Base-by-base conservation (phyloP, 164 flowering plant species). In the Pachysandra terminalis region DNA sequence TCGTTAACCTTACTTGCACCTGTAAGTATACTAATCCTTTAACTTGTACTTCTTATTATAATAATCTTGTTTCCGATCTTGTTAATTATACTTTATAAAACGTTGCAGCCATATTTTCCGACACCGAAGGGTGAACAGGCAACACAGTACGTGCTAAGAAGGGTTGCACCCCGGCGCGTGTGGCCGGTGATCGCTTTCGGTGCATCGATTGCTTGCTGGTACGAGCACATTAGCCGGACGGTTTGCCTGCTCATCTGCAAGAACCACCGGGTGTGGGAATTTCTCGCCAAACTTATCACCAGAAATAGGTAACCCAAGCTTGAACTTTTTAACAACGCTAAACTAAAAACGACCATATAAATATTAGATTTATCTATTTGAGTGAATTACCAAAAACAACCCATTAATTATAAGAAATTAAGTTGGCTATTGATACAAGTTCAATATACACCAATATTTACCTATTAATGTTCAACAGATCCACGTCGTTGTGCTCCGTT, bases 171-270 rank as follows among this genome's bases (percentile, higher is more conserved):
- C 10, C 62, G 99, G 68, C 84, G 90, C 0, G 89, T 95, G 64
- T 95, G 97, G 97, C 99, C 99, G 13, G 54, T 66, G 59, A 92
- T 95, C 1, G 81, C 87, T 0, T 85, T 95, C n/a, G 96, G 97
- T 0, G 88, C 97, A 24, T 92, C 99, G 4, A 68, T 92, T 0
- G 96, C 86, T 9, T 85, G 94, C 70, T 92, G 96, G 96, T 95
- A 95, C 69, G 99, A 95, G 82, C 99, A 95, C 74, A 81, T 95
- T 45, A 79, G 82, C 60, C 75, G 99, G 53, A 81, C 89, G 0
- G 61, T 83, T 65, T 92, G 97, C 81, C 57, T 95, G 27, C 74
- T 95, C 24, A 81, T 95, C 16, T 82, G 91, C 90, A 95, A 90
- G 80, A 83, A 95, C 82, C 99, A 95, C 63, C 82, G 97, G 3